phyloP scores from a whole-genome alignment of 139 green algal species.

The Yamagishiella unicocca region DNA sequence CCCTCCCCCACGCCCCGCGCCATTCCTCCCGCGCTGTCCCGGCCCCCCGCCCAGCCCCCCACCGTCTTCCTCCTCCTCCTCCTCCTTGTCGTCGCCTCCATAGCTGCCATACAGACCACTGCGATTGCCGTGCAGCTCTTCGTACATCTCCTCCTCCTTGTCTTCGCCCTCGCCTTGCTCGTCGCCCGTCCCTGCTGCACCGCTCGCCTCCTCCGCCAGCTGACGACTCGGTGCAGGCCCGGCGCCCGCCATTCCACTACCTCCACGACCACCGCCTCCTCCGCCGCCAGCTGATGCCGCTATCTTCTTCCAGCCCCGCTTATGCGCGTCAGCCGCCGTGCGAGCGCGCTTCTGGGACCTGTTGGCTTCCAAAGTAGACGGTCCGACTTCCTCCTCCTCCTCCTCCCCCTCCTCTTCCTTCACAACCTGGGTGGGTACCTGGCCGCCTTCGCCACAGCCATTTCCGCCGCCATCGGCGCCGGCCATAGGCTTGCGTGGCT shows the following conservation, averaged over 20 bases:
- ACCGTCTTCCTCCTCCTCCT: not conserved
- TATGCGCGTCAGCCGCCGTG: not conserved
- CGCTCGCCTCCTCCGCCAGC: not conserved
- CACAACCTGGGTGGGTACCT: not conserved
- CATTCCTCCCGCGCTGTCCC: not conserved
- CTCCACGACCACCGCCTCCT: not conserved
- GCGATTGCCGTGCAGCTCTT: not conserved
- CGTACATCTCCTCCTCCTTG: conserved; percentile 16
- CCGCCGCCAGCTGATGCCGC: not conserved
- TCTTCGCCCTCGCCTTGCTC: not conserved
- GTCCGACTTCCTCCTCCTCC: not conserved
- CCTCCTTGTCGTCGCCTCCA: not conserved
- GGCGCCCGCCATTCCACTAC: not conserved
- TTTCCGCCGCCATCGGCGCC: not conserved
- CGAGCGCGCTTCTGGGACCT: not conserved
- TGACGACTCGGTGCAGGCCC: not conserved
- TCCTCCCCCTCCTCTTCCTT: not conserved
- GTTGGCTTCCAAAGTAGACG: not conserved
- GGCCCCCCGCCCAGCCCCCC: not conserved
- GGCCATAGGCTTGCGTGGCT: not conserved
- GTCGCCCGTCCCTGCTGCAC: not conserved
- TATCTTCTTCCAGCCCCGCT: not conserved
- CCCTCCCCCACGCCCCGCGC: not conserved
- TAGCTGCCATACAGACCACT: not conserved
- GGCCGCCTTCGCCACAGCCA: not conserved